phyloP scores from a whole-genome alignment of 169 alveolate species.

The Eimeria praecox region DNA sequence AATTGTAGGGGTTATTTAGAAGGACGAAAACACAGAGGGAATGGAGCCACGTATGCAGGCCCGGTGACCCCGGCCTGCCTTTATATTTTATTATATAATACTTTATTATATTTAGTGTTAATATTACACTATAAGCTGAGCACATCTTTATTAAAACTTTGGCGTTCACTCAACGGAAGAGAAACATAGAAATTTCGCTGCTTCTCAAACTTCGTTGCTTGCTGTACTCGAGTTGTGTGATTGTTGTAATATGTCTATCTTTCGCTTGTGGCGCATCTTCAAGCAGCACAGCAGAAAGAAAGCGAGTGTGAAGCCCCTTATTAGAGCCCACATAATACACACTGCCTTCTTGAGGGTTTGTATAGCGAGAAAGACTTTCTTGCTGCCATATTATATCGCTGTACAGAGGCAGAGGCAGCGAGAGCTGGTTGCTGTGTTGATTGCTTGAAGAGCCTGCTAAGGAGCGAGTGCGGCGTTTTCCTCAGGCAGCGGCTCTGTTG shows the following conservation, averaged over 20 bases:
- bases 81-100: no score
- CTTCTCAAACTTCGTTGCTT: no score
- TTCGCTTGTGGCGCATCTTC: not conserved
- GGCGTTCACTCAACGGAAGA: not conserved
- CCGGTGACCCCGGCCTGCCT: no score
- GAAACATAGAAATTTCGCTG: not conserved
- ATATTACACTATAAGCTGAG: not conserved
- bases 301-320: not conserved
- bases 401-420: not conserved
- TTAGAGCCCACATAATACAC: not conserved
- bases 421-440: not conserved
- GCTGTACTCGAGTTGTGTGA: no score
- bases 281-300: not conserved
- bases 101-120: not conserved
- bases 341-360: not conserved
- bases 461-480: not conserved
- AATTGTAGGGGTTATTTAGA: no score
- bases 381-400: not conserved
- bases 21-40: no score
- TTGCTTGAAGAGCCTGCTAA: not conserved
- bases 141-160: not conserved
- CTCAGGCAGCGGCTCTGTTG: conserved; percentile 62
- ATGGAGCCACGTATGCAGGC: no score
- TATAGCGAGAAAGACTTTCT: not conserved
- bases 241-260: no score